A percentile compares a stretch with the other conserved stretches of the same genome.
Evolutionary conservation across 192 early-diverging fungal genomes (phyloP).

Genomic region (Gonapodya sp.): DNA sequence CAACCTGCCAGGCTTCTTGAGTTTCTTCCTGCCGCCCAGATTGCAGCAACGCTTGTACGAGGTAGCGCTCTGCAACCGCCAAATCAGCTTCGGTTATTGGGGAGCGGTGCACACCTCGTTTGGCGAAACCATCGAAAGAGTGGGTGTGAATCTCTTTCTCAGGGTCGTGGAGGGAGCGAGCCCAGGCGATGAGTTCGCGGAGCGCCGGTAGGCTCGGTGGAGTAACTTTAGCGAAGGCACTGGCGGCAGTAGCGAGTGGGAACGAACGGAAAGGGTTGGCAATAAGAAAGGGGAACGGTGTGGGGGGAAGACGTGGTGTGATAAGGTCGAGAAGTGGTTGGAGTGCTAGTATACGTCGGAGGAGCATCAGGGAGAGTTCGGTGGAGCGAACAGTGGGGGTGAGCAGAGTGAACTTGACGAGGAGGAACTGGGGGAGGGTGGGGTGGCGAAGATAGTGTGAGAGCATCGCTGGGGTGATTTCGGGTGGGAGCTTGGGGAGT

Average conservation of each 20-base stretch:
- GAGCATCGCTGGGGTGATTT: neutral
- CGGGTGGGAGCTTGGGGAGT: neutral
- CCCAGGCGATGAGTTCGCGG: neutral
- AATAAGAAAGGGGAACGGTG: neutral
- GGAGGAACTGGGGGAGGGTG: neutral
- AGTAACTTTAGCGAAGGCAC: neutral
- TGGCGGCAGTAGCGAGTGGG: neutral
- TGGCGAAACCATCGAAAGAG: neutral
- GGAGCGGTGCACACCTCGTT: neutral
- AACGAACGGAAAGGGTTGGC: neutral
- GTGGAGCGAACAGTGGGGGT: neutral
- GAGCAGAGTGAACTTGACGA: neutral
- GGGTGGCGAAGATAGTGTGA: neutral
- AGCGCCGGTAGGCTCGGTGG: neutral
- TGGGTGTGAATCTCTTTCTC: too few relatives aligned
- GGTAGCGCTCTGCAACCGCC: neutral
- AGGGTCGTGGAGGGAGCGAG: neutral
- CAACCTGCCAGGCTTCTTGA: neutral
- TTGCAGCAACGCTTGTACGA: neutral
- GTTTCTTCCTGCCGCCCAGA: neutral
- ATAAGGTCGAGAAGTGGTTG: neutral
- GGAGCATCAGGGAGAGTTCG: neutral
- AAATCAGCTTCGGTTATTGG: neutral
- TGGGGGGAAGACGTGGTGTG: neutral
- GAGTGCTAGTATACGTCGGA: neutral